Conservation (phyloP, 2,329 filamentous ascomycete species). For the Sarocladium kiliense region DNA sequence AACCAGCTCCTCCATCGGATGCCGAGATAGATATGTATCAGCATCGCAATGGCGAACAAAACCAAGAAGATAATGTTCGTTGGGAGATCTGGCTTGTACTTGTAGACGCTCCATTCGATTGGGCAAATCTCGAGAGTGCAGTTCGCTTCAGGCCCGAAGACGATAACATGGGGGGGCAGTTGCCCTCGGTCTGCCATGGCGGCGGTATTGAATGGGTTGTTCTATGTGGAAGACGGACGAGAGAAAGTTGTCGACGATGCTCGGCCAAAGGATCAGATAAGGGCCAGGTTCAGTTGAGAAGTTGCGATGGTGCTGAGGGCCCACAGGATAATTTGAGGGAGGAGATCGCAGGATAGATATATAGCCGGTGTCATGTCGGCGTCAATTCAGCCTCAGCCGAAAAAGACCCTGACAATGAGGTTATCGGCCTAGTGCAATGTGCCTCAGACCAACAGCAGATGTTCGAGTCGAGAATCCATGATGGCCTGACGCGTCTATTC, state of each 20-base stretch:
- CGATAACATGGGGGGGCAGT: constrained; percentile 10
- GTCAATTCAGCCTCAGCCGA: too few species aligned
- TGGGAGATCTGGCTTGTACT: constrained; percentile 39
- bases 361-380: too few species aligned
- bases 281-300: too few species aligned
- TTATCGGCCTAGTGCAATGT: too few species aligned
- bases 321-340: neutral
- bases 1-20: constrained; percentile 35
- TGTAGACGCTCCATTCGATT: constrained; percentile 38
- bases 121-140: constrained; percentile 45
- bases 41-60: constrained; percentile 42
- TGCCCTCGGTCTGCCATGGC: neutral
- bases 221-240: too few species aligned
- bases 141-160: constrained; percentile 42
- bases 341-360: neutral
- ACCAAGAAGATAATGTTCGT: constrained; percentile 37
- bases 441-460: neutral
- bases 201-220: neutral
- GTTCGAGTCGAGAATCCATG: too few species aligned
- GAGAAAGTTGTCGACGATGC: too few species aligned
- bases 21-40: constrained; percentile 34
- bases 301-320: too few species aligned
- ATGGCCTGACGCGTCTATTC: too few species aligned
- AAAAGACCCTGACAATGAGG: too few species aligned
- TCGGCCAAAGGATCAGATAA: too few species aligned